Percentiles rank a stretch among this genome's conserved stretches.
phyloP scores from a whole-genome alignment of 768 basidiomycete genomes.

The Lactarius tabidus region DNA sequence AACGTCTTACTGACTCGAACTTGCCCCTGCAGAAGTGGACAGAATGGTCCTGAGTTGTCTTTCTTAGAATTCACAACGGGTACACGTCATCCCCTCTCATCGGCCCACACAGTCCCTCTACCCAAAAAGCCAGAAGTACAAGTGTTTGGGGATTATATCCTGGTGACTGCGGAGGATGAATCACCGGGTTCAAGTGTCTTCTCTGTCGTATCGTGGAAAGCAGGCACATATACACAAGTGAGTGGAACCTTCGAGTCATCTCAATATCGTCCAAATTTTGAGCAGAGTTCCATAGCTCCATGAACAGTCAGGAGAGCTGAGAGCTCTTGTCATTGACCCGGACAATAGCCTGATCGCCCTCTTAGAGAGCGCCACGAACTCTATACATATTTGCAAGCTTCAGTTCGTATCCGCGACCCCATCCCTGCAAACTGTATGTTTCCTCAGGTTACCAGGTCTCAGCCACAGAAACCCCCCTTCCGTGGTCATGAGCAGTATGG shows the following conservation, averaged over 20 bases:
- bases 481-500: not conserved
- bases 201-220: conserved; percentile 16
- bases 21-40: not conserved
- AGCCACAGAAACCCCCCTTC: not conserved
- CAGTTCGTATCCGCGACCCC: not conserved
- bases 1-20: not conserved
- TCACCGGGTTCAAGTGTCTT: not conserved
- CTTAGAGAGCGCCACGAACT: not conserved
- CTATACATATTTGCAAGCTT: conserved; percentile 7
- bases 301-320: not conserved
- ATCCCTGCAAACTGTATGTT: not conserved
- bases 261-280: not conserved
- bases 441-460: conserved; percentile 5
- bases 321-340: not conserved
- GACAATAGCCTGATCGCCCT: conserved; percentile 5
- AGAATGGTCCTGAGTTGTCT: not conserved
- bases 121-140: not conserved
- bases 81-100: conserved; percentile 10
- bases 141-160: conserved; percentile 12
- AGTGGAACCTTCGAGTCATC: not conserved
- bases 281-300: not conserved
- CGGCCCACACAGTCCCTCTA: not conserved
- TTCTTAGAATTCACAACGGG: conserved; percentile 15
- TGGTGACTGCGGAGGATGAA: conserved; percentile 2
- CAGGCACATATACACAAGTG: conserved; percentile 6